Percentiles rank a stretch among this genome's conserved stretches.
These are phyloP conservation scores for Solanum gracilifrons DNA, from an alignment of 257 asterid species.

Conservation along the genomic window DNA sequence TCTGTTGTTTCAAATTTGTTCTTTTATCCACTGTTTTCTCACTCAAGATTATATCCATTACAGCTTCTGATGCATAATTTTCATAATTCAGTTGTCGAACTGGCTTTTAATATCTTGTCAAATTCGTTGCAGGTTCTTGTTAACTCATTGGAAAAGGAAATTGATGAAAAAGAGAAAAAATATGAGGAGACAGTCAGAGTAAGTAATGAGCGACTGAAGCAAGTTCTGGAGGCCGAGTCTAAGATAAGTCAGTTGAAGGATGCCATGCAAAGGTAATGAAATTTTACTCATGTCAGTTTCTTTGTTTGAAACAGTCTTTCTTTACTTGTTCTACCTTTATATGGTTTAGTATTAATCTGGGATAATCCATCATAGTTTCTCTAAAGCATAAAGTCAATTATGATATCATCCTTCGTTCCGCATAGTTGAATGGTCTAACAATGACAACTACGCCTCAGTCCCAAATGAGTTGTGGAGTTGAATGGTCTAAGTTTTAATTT, in stretches of 20 bases:
- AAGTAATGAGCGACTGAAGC: constrained; percentile 58
- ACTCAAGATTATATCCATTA: background rate
- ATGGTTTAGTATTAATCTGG: background rate
- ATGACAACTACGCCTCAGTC: background rate
- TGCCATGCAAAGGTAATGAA: constrained; percentile 50
- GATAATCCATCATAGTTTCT: background rate
- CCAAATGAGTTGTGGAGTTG: background rate
- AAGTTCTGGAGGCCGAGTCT: constrained; percentile 67
- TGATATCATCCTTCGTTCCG: background rate
- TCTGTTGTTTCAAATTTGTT: background rate
- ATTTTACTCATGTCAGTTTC: background rate
- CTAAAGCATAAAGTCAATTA: background rate
- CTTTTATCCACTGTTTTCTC: background rate
- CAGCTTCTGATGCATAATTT: background rate
- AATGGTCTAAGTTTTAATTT: background rate
- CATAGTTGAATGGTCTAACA: background rate
- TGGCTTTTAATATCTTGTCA: background rate
- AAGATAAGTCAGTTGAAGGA: constrained; percentile 57
- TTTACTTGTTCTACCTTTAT: background rate
- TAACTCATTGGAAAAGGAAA: constrained; percentile 49
- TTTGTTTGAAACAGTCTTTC: background rate
- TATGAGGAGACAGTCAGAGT: constrained; percentile 46
- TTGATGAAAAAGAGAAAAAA: constrained; percentile 64
- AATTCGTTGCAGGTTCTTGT: constrained; percentile 38
- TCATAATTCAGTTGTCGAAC: background rate